Conservation (phyloP, 78 protist genomes). For the Parvularia atlantis region DNA sequence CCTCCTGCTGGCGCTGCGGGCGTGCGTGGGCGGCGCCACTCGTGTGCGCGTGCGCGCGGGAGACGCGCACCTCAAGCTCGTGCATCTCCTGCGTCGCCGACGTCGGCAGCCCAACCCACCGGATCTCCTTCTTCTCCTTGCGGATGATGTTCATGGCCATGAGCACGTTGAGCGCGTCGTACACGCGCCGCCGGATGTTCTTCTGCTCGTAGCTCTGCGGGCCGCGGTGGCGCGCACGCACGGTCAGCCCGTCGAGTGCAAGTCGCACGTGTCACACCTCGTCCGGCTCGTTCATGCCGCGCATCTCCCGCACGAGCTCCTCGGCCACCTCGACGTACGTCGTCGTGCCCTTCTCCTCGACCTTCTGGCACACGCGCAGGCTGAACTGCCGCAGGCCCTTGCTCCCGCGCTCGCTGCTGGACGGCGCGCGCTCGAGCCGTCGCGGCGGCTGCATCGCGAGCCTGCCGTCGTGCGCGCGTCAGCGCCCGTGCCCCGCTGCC, state of each 20-base stretch:
- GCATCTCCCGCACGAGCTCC: constrained; percentile 8
- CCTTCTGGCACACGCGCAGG: constrained; percentile 46
- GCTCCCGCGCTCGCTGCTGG: no score
- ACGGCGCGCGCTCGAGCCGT: no score
- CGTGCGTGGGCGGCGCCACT: not conserved
- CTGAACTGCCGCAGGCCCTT: constrained; percentile 50
- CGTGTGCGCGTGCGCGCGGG: not conserved
- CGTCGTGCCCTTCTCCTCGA: constrained; percentile 37
- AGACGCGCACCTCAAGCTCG: not conserved
- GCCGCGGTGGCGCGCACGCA: constrained; percentile 13
- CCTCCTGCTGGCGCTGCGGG: not conserved
- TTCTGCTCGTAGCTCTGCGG: constrained; percentile 27
- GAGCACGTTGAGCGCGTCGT: constrained; percentile 84
- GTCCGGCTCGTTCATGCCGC: not conserved
- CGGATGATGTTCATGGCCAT: constrained; percentile 77
- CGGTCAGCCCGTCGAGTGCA: not conserved
- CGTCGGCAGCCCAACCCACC: constrained; percentile 72
- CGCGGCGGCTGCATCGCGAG: no score
- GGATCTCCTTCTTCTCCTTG: constrained; percentile 65
- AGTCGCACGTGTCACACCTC: no score
- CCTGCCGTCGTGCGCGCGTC: no score
- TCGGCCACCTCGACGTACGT: constrained; percentile 53
- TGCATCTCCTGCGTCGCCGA: not conserved
- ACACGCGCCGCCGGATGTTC: constrained; percentile 82
- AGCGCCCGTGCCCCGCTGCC: no score